These are phyloP conservation scores for Vitis hybrid DNA, from an alignment of 177 flowering plant genomes.

Conservation along the genomic window DNA sequence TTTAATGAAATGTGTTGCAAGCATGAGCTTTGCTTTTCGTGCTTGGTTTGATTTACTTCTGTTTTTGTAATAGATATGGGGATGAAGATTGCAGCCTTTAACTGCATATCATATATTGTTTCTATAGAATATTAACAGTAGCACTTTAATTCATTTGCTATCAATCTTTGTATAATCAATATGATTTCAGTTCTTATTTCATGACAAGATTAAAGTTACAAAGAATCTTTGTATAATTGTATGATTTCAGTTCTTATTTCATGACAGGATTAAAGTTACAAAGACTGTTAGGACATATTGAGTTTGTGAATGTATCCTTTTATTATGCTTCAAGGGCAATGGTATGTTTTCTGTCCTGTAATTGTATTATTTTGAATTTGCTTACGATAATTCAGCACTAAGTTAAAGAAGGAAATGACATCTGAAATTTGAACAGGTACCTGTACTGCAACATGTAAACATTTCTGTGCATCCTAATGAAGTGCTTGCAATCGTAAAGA, in stretches of 20 bases:
- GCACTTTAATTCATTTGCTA: background rate
- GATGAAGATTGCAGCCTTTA: background rate
- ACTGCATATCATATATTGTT: no score
- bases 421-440: constrained; percentile 47
- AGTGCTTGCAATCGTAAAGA: constrained; percentile 85
- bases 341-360: constrained; percentile 33
- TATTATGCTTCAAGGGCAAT: constrained; percentile 62
- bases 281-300: constrained; percentile 57
- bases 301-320: constrained; percentile 70
- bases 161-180: background rate
- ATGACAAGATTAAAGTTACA: constrained; percentile 62
- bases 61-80: background rate
- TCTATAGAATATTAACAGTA: no score
- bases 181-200: background rate
- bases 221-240: background rate
- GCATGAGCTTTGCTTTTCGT: no score
- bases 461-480: constrained; percentile 68
- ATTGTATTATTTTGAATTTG: background rate
- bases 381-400: background rate
- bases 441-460: constrained; percentile 58
- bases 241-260: constrained; percentile 1
- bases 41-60: background rate
- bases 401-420: background rate
- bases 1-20: background rate
- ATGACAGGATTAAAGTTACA: constrained; percentile 63